These are phyloP conservation scores for Pyrenophora seminiperda DNA, from an alignment of 2,329 filamentous ascomycete species.

Conservation along the genomic window DNA sequence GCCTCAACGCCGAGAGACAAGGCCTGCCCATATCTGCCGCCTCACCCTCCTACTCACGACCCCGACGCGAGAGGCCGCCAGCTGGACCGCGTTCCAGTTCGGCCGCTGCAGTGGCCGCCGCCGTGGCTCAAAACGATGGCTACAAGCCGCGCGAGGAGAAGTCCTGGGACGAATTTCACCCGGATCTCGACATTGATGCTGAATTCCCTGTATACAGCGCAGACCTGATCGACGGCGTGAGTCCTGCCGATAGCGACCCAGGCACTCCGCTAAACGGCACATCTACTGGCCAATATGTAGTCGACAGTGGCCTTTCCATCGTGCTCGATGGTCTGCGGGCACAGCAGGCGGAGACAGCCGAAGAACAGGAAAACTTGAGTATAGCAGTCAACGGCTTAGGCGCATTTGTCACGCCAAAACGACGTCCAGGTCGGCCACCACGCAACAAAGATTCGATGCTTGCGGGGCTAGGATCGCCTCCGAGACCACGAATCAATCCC, in stretches of 20 bases:
- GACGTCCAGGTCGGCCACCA: constrained; percentile 68
- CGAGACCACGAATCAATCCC: constrained; percentile 71
- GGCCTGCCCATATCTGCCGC: constrained; percentile 53
- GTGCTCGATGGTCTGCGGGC: constrained; percentile 44
- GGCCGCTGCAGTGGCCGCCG: constrained; percentile 84
- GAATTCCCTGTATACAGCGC: constrained; percentile 78
- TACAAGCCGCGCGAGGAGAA: constrained; percentile 97
- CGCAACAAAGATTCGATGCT: constrained; percentile 66
- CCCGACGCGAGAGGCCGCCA: constrained; percentile 47
- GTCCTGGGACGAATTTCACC: constrained; percentile 97
- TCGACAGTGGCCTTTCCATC: constrained; percentile 43
- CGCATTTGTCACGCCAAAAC: constrained; percentile 52
- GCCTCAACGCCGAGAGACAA: constrained; percentile 54
- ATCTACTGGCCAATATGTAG: constrained; percentile 36
- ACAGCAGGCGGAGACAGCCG: constrained; percentile 37
- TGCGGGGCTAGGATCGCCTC: constrained; percentile 63
- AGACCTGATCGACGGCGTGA: constrained; percentile 81
- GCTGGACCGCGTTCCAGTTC: constrained; percentile 76
- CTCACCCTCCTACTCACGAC: constrained; percentile 51
- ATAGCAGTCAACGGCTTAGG: constrained; percentile 24
- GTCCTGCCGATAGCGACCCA: constrained; percentile 53
- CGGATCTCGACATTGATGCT: constrained; percentile 86
- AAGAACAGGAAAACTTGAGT: constrained; percentile 21
- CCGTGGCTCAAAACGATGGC: constrained; percentile 87
- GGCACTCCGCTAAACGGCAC: constrained; percentile 47